Evolutionary conservation across 495 filamentous ascomycete species (phyloP).

Genomic region (Glonium stellatum): DNA sequence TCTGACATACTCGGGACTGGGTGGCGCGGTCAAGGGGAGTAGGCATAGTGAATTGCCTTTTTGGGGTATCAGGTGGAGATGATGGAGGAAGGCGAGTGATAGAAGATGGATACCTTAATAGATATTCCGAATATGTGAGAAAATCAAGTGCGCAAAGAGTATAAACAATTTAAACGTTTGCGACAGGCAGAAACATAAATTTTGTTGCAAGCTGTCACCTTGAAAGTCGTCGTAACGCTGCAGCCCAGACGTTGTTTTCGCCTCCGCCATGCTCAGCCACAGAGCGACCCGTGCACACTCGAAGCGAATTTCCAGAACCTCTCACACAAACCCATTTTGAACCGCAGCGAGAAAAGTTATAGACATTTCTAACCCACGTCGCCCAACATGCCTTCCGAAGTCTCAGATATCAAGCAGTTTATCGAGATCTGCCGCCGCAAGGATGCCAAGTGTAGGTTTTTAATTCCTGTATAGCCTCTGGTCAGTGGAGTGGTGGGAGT

Average conservation of each 20-base stretch:
- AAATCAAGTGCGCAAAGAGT: neutral
- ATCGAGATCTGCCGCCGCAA: slow-evolving; percentile 99
- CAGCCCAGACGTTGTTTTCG: neutral
- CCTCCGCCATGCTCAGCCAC: neutral
- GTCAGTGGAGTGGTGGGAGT: neutral
- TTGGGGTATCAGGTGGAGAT: neutral
- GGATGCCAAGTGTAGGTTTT: slow-evolving; percentile 81
- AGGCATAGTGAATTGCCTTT: slow-evolving; percentile 26
- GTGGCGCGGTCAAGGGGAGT: slow-evolving; percentile 32
- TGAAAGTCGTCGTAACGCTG: neutral
- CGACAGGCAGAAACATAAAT: neutral
- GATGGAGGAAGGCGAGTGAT: neutral
- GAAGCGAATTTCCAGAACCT: neutral
- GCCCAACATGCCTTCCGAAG: slow-evolving; percentile 86
- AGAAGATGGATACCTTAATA: neutral
- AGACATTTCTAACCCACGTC: neutral
- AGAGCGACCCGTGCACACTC: neutral
- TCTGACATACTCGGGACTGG: slow-evolving; percentile 12
- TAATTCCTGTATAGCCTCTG: neutral
- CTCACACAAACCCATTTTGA: neutral
- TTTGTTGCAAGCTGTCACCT: neutral
- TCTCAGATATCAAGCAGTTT: slow-evolving; percentile 99
- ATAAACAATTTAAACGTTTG: neutral
- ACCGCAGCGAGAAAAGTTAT: neutral
- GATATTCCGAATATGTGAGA: neutral